phyloP scores from a whole-genome alignment of 768 basidiomycete genomes.

The Serpula lacrymans region DNA sequence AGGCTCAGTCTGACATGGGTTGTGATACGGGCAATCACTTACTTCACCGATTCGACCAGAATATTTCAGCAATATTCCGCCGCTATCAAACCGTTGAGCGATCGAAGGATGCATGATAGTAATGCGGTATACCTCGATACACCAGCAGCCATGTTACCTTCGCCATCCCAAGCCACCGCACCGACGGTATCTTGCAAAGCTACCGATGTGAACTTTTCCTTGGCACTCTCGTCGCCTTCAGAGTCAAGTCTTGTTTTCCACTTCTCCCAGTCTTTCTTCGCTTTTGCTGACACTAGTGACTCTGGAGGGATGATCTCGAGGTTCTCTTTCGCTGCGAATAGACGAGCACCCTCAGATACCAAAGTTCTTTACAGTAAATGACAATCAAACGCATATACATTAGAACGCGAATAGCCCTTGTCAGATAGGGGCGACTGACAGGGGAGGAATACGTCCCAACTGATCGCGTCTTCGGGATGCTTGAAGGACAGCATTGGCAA shows the following conservation, averaged over 20 bases:
- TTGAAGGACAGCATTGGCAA: conserved; percentile 57
- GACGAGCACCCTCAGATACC: conserved; percentile 56
- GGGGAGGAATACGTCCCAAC: conserved; percentile 66
- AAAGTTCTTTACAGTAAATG: conserved; percentile 35
- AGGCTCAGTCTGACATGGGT: not conserved
- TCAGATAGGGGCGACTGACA: conserved; percentile 40
- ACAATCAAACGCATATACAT: not conserved
- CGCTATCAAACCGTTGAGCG: conserved; percentile 40
- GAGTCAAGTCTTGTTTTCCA: conserved; percentile 52
- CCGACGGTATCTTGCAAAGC: conserved; percentile 77
- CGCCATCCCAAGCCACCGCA: conserved; percentile 55
- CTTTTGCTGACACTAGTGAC: conserved; percentile 47
- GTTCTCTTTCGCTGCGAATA: conserved; percentile 42
- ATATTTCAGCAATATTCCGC: conserved; percentile 73
- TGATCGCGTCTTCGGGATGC: conserved; percentile 43
- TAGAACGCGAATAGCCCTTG: not conserved
- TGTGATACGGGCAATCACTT: conserved; percentile 1
- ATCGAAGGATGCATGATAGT: not conserved
- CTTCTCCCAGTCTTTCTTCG: conserved; percentile 51
- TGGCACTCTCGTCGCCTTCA: conserved; percentile 1
- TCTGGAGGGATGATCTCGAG: conserved; percentile 37
- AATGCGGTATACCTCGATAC: conserved; percentile 61
- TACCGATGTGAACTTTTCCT: conserved; percentile 3
- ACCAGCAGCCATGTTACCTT: conserved; percentile 56
- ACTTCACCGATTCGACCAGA: conserved; percentile 79